Evolutionary conservation across 805 yeast species (phyloP).

Genomic region (Grigorovia humatica): DNA sequence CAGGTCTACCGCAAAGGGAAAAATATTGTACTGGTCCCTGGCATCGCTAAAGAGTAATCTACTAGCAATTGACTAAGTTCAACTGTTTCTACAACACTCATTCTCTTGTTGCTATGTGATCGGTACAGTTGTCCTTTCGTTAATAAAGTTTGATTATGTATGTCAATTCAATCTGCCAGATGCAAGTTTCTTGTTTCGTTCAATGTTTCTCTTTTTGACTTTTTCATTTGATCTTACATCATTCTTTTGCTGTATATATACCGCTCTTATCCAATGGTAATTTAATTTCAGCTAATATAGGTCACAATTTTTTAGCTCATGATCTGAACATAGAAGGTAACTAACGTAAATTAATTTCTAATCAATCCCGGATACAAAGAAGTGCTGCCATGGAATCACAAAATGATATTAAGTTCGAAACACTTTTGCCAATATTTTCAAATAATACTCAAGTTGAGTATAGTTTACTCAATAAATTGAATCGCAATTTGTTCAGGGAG

Average conservation of each 20-base stretch:
- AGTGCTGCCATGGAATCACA: neutral
- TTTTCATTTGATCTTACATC: neutral
- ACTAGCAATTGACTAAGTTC: neutral
- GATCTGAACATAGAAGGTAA: too few species aligned
- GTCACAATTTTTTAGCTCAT: too few species aligned
- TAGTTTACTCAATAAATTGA: neutral
- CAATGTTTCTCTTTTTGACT: neutral
- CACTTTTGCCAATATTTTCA: constrained; percentile 1
- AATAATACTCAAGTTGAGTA: neutral
- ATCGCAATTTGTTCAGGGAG: neutral
- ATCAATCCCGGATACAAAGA: neutral
- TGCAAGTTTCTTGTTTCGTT: neutral
- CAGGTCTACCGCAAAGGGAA: neutral
- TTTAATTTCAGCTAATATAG: neutral
- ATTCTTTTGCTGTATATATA: neutral
- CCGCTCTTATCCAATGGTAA: neutral
- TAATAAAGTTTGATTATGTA: neutral
- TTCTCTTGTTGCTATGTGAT: neutral
- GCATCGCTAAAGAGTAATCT: neutral
- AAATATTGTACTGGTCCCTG: neutral
- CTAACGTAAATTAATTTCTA: neutral
- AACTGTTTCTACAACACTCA: neutral
- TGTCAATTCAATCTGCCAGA: neutral
- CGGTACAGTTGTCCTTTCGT: neutral
- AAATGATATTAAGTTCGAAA: constrained; percentile 1